Evolutionary conservation across 2,329 filamentous ascomycete species (phyloP), one percentile per base, ranked within the genome.

Genomic region (Fusarium oxysporum): DNA sequence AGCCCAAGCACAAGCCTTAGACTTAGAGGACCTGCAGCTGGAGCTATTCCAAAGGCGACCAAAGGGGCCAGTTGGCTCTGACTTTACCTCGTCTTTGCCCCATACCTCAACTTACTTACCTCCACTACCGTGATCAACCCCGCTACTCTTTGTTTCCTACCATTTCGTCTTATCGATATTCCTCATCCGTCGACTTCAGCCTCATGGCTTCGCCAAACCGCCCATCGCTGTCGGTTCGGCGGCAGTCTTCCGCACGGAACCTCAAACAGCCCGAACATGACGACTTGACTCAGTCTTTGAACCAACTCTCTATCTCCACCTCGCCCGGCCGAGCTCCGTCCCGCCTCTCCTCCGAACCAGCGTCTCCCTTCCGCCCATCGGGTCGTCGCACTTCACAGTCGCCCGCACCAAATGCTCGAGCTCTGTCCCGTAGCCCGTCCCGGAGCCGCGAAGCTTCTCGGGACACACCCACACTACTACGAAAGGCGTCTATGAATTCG

Each of bases 401-500:
- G 21, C 72, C 76, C 16, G 67, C 54, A 30, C 71, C 72, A 30
- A 72, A 75, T 67, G 63, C 70, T 33, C 74, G 77, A 72, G 79
- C 75, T 70, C 83, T 73, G 70, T 85, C 80, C 75, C 85, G 78
- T 78, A 87, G 78, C 82, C 86, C 76, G 59, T 86, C 78, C 69
- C 79, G 76, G 65, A 80, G 82, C 25, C 80, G 83, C 19, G 82
- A 83, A 16, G 85, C 86, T 9, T 82, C 85, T 60, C 84, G 86
- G 8, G 81, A 80, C 25, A 88, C 87, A 5, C 88, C 88, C 3
- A 82, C 84, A 1, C 81, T 91, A 10, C 79, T 88, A 43, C 85
- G 87, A 33, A 90, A 90, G 75, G 84, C 88, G 3, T 91, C 89
- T 6, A 85, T 85, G 72, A 90, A 86, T 78, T 90, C 89, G 37